phyloP scores from a whole-genome alignment of 805 yeast genomes.

The Monosporozyma aerobia region DNA sequence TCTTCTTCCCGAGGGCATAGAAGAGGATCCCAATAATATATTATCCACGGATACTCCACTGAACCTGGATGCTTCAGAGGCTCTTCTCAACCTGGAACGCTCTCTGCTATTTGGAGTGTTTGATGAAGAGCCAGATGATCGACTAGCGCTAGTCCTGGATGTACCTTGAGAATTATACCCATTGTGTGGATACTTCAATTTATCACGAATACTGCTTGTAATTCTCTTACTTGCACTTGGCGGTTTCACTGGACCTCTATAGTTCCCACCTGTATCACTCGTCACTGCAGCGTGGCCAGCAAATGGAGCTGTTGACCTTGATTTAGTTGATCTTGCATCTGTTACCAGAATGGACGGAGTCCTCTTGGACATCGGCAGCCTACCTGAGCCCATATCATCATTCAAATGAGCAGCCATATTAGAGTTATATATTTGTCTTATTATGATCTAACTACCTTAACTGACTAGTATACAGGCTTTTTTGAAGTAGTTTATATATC shows the following conservation, averaged over 20 bases:
- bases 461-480: background rate
- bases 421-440: background rate
- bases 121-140: background rate
- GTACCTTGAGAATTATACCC: background rate
- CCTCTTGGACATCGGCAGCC: slow-evolving; percentile 43
- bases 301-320: slow-evolving; percentile 58
- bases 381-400: background rate
- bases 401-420: background rate
- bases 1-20: slow-evolving; percentile 67
- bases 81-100: background rate
- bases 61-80: slow-evolving; percentile 34
- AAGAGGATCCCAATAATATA: slow-evolving; percentile 68
- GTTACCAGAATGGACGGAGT: slow-evolving; percentile 93
- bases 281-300: slow-evolving; percentile 46
- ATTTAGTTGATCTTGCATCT: slow-evolving; percentile 59
- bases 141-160: background rate
- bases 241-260: background rate
- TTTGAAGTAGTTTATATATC: background rate
- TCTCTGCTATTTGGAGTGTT: background rate
- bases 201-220: background rate
- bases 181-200: slow-evolving; percentile 4
- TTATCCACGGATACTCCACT: slow-evolving; percentile 76
- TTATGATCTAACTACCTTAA: background rate
- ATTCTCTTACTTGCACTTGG: background rate
- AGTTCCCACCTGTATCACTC: background rate